These are phyloP conservation scores for Dentipellis sp. DNA, from an alignment of 768 basidiomycete genomes.

Conservation along the genomic window DNA sequence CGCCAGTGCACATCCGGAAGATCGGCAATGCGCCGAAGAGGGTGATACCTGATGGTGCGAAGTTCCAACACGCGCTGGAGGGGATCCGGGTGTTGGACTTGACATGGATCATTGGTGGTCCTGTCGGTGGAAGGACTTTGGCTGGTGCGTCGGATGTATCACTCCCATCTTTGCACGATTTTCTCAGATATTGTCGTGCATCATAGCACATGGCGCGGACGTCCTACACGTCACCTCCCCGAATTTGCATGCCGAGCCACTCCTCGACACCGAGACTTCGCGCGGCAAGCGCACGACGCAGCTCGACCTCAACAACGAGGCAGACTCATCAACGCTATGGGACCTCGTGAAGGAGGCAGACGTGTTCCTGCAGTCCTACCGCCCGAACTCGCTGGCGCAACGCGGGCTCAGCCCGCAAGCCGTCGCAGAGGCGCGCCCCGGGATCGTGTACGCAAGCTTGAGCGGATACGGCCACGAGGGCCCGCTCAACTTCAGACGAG, in stretches of 20 bases:
- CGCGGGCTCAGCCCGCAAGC: constrained; percentile 40
- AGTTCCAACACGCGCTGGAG: constrained; percentile 28
- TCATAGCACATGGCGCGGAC: constrained; percentile 46
- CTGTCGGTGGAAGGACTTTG: constrained; percentile 44
- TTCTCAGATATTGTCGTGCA: not conserved
- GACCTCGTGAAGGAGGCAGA: constrained; percentile 34
- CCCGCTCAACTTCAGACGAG: constrained; percentile 43
- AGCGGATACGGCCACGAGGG: constrained; percentile 51
- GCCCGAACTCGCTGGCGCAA: constrained; percentile 37
- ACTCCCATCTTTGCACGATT: not conserved
- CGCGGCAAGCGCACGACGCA: constrained; percentile 56
- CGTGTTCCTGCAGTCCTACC: constrained; percentile 55
- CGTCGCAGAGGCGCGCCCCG: constrained; percentile 29
- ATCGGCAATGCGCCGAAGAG: constrained; percentile 39
- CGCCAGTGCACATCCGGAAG: constrained; percentile 35
- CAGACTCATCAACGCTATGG: constrained; percentile 25
- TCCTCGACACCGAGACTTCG: constrained; percentile 48
- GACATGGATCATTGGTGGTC: constrained; percentile 50
- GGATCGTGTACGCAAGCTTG: constrained; percentile 46
- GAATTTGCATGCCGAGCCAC: constrained; percentile 39
- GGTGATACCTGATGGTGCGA: constrained; percentile 2
- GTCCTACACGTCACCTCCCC: constrained; percentile 49
- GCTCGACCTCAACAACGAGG: constrained; percentile 34
- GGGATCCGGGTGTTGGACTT: constrained; percentile 50
- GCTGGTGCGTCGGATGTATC: constrained; percentile 30